Conservation (phyloP, 2,329 filamentous ascomycete genomes). For the Pseudogymnoascus sp. region DNA sequence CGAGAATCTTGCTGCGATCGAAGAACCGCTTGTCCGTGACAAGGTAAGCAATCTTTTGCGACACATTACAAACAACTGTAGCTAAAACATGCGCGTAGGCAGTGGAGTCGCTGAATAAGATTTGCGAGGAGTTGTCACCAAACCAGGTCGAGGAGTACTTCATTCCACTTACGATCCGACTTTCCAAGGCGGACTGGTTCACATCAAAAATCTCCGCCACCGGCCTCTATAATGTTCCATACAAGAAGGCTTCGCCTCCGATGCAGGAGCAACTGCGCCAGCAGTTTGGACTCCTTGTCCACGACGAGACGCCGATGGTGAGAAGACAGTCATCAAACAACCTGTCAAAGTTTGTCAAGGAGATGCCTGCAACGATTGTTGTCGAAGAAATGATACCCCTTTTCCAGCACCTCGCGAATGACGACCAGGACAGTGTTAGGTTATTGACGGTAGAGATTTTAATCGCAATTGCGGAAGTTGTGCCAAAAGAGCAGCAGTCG, state of each 20-base stretch:
- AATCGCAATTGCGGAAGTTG: constrained; percentile 91
- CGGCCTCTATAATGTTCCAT: constrained; percentile 87
- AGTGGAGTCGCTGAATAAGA: constrained; percentile 98
- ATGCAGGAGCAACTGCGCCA: constrained; percentile 86
- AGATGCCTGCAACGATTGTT: constrained; percentile 84
- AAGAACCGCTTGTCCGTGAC: constrained; percentile 94
- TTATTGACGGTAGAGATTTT: constrained; percentile 93
- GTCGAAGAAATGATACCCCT: constrained; percentile 99
- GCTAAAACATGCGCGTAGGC: constrained; percentile 49
- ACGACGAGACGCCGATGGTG: constrained; percentile 99
- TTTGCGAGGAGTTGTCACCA: constrained; percentile 84
- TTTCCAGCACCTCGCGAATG: constrained; percentile 91
- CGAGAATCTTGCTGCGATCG: constrained; percentile 96
- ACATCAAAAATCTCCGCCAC: constrained; percentile 98
- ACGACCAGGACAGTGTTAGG: constrained; percentile 96
- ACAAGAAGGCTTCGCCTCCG: constrained; percentile 80
- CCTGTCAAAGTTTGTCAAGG: constrained; percentile 94
- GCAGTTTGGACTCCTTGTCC: constrained; percentile 86
- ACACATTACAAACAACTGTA: neutral
- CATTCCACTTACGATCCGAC: constrained; percentile 87
- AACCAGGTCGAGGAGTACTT: constrained; percentile 96
- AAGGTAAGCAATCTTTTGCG: constrained; percentile 56
- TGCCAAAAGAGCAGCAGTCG: constrained; percentile 95
- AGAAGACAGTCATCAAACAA: constrained; percentile 94
- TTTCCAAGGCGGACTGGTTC: constrained; percentile 99